Evolutionary conservation across 345 rosid species (phyloP), one percentile per base, ranked within the genome.

Genomic region (Odontarrhena argentea): DNA sequence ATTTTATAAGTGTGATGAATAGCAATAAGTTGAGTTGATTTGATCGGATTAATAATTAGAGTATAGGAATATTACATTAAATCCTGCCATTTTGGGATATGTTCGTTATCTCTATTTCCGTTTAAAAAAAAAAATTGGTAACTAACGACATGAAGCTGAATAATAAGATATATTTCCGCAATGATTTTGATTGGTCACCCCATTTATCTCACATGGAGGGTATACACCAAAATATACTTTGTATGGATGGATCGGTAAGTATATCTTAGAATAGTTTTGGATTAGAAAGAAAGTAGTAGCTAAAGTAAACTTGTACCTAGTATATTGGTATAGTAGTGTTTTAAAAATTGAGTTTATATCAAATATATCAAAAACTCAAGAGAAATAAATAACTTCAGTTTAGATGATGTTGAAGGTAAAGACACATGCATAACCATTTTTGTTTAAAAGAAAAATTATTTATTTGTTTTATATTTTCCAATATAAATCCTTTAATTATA

Each of bases 81-180:
- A 44, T 65, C 71, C 55, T 65, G 41, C 67, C 52, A 36, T 59
- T 65, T 73, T 73, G 61, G 67, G 60, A 72, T 57, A 72, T 72
- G 76, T 51, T 73, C 60, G 60, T 42, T 57, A 50, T 57, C 64
- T 41, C 46, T 48, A 54, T 68, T 57, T 47, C 34, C 22, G 48
- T 47, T 55, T 37, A 12, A 38, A 5, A 50, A 7, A 7, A 18
- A 18, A 18, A 18, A 18, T n/a, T 22, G 9, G 14, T 44, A 28
- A 46, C 22, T 38, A 63, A 41, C 28, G 22, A 30, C 18, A 45
- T 46, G 26, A 35, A 12, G 34, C 47, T 54, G 25, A 8, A 54
- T 46, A n/a, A 22, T 70, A 63, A 62, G 37, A 56, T 46, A 55
- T 47, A n/a, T 47, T 12, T 44, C 36, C 63, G 56, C 68, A 62